Evolutionary conservation across 2,329 filamentous ascomycete genomes (phyloP).

Genomic region (Beauveria scarabaeidicola): DNA sequence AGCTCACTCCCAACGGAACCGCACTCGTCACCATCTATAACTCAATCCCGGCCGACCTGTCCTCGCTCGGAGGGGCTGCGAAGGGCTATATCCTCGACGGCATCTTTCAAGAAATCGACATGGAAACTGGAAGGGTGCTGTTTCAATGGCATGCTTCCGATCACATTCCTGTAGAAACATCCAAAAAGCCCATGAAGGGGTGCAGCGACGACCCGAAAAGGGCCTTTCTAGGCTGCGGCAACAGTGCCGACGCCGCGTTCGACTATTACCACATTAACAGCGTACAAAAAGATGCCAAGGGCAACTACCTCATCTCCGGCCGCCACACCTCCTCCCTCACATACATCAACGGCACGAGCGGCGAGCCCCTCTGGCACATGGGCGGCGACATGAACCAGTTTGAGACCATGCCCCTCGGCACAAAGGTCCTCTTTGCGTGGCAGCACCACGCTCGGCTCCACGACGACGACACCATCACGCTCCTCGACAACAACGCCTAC

Average conservation of each 20-base stretch:
- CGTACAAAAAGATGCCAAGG: constrained; percentile 37
- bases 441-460: constrained; percentile 42
- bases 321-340: constrained; percentile 37
- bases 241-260: constrained; percentile 26
- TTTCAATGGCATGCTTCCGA: constrained; percentile 34
- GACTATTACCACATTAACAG: constrained; percentile 51
- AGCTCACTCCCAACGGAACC: constrained; percentile 27
- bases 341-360: constrained; percentile 36
- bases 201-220: constrained; percentile 11
- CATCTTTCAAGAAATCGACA: constrained; percentile 34
- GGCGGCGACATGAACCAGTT: constrained; percentile 35
- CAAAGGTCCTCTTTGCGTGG: constrained; percentile 31
- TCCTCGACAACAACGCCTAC: constrained; percentile 44
- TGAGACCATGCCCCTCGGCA: constrained; percentile 21
- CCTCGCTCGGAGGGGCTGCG: constrained; percentile 16
- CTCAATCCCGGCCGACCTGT: constrained; percentile 28
- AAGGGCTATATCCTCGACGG: constrained; percentile 19
- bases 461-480: constrained; percentile 35
- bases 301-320: constrained; percentile 43
- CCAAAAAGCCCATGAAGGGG: constrained; percentile 3
- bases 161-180: constrained; percentile 12
- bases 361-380: constrained; percentile 42
- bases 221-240: constrained; percentile 15
- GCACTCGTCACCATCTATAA: constrained; percentile 30
- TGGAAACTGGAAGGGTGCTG: constrained; percentile 35